Evolutionary conservation across 163 green algal genomes (phyloP), one percentile per base, ranked within the genome.

Genomic region (Chlorella variabilis): DNA sequence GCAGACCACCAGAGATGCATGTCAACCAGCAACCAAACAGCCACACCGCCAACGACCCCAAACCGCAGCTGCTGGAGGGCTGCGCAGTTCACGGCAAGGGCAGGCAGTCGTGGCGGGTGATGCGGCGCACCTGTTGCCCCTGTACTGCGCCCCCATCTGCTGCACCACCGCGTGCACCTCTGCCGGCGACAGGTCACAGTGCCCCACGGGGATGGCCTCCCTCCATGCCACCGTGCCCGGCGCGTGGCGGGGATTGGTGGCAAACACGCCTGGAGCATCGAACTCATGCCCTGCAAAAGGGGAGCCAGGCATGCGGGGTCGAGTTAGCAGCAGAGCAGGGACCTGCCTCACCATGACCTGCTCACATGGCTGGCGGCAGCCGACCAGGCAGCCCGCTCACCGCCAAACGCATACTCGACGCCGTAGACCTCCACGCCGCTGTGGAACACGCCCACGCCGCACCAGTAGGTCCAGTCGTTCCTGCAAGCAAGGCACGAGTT

Each of bases 391-490:
- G 39, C 23, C 25, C 88, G 80, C 59, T 89, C 87, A 41, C 89
- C 90, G 68, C 86, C 91, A 78, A 91, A 98, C 0, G 95, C 93
- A 66, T 95, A 98, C 83, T 98, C 95, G 0, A 92, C 83, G 33
- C 91, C 94, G 58, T 96, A 94, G 0, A 97, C 93, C 75, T 98
- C 94, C 1, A 98, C 88, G 3, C 96, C 96, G 25, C 88, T 94
- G 83, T 99, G 96, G 77, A 94, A 98, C 23, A 99, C 91, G 56
- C 96, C 96, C 3, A 98, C 70, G 27, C 94, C 95, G 31, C 79
- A 85, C 84, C 84, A 89, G 69, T 86, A 81, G 3, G 78, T 86
- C 77, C 80, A 89, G 62, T 86, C 71, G 29, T 89, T 89, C 56
- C n/a, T n/a, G n/a, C n/a, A n/a, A n/a, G n/a, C n/a, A n/a, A n/a